Conservation (phyloP, 2,329 filamentous ascomycete species). For the Aspergillus sojae region DNA sequence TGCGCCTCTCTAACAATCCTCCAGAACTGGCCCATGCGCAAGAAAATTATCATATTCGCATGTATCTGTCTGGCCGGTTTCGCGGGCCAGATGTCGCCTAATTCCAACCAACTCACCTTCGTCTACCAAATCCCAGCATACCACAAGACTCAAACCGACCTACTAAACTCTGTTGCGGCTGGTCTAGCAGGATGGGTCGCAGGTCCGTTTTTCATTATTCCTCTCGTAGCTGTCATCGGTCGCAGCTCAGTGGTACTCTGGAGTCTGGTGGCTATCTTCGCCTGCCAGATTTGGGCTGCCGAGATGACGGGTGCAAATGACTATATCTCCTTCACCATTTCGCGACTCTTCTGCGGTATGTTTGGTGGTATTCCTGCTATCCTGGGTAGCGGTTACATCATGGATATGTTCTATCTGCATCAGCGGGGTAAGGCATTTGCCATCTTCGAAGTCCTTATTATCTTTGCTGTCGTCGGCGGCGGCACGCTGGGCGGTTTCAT, state of each 20-base stretch:
- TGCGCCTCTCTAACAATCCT: not conserved
- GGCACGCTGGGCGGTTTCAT: conserved; percentile 47
- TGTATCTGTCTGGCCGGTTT: conserved; percentile 42
- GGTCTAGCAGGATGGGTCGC: conserved; percentile 43
- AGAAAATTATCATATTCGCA: conserved; percentile 36
- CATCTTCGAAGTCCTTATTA: conserved; percentile 37
- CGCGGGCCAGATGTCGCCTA: conserved; percentile 37
- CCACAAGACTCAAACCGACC: conserved; percentile 32
- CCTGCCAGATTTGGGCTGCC: conserved; percentile 43
- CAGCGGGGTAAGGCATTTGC: conserved; percentile 46
- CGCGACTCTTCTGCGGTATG: conserved; percentile 44
- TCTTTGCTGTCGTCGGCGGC: conserved; percentile 42
- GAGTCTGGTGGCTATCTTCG: conserved; percentile 38
- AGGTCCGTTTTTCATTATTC: conserved; percentile 44
- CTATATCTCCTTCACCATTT: conserved; percentile 42
- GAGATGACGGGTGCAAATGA: conserved; percentile 38
- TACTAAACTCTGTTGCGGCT: conserved; percentile 23
- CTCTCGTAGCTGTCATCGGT: conserved; percentile 39
- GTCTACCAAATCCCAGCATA: conserved; percentile 40
- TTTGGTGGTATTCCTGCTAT: conserved; percentile 44
- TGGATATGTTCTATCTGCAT: conserved; percentile 50
- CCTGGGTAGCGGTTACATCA: conserved; percentile 44
- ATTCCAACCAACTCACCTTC: conserved; percentile 41
- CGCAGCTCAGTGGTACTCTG: conserved; percentile 45
- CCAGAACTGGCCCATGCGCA: conserved; percentile 38